Conservation (phyloP, 2,329 filamentous ascomycete species). For the Podosphaera xanthii region DNA sequence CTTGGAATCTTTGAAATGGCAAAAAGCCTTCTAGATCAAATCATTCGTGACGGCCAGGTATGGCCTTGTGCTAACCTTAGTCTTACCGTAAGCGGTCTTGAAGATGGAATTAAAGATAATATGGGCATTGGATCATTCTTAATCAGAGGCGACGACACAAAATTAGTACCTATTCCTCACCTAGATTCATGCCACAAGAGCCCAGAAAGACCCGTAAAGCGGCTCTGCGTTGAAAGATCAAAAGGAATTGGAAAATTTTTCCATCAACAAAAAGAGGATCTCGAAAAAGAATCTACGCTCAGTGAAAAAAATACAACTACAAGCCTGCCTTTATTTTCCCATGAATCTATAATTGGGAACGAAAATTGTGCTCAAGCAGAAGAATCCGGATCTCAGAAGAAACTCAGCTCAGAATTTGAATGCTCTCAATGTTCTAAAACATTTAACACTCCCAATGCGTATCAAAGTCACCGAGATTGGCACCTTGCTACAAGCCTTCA, state of each 20-base stretch:
- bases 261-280: constrained; percentile 11
- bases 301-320: too few relatives aligned
- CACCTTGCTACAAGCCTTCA: constrained; percentile 81
- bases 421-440: constrained; percentile 44
- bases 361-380: background rate
- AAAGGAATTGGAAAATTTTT: constrained; percentile 15
- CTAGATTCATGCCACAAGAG: constrained; percentile 7
- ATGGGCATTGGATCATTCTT: constrained; percentile 71
- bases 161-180: constrained; percentile 22
- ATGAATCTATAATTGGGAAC: background rate
- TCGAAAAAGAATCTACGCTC: constrained; percentile 9
- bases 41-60: constrained; percentile 51
- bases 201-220: constrained; percentile 14
- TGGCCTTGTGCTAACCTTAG: constrained; percentile 90
- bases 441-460: constrained; percentile 32
- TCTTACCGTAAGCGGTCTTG: constrained; percentile 74
- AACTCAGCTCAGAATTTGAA: constrained; percentile 19
- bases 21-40: constrained; percentile 52
- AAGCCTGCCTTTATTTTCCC: background rate
- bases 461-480: constrained; percentile 72
- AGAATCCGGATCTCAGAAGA: constrained; percentile 10
- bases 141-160: constrained; percentile 48
- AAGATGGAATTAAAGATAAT: constrained; percentile 67
- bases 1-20: constrained; percentile 49
- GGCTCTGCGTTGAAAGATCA: constrained; percentile 11